Evolutionary conservation across 192 early-diverging fungal genomes (phyloP).

Genomic region (Cladochytrium replicatum): DNA sequence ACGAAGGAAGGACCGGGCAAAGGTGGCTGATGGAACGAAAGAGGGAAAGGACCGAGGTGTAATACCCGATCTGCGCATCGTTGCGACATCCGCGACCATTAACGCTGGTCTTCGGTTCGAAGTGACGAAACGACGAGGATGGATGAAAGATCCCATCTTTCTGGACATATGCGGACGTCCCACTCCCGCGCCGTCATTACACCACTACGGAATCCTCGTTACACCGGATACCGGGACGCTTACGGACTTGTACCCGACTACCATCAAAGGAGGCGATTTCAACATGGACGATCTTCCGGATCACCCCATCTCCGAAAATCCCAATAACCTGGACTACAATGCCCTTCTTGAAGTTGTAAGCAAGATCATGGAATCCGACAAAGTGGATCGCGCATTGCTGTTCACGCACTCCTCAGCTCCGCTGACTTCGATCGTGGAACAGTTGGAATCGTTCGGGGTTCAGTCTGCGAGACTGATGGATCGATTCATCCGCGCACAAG

Average conservation of each 20-base stretch:
- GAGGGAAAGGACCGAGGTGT: background rate
- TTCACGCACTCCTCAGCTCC: slow-evolving; percentile 29
- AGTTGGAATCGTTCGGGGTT: slow-evolving; percentile 10
- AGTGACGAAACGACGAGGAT: slow-evolving; percentile 28
- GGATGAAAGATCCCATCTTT: slow-evolving; percentile 45
- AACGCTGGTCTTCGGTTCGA: slow-evolving; percentile 53
- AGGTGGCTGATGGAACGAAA: background rate
- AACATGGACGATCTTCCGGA: no score
- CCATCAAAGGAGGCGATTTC: slow-evolving; percentile 25
- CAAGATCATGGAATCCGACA: slow-evolving; percentile 16
- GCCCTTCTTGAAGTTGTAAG: slow-evolving; percentile 3
- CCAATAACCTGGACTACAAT: background rate
- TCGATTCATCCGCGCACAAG: no score
- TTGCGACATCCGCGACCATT: slow-evolving; percentile 61
- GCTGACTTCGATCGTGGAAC: slow-evolving; percentile 10
- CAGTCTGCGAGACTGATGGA: no score
- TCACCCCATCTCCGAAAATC: slow-evolving; percentile 2
- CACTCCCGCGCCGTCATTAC: slow-evolving; percentile 21
- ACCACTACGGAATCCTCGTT: slow-evolving; percentile 44
- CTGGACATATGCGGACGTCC: slow-evolving; percentile 45
- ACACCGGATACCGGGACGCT: background rate
- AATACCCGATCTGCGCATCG: slow-evolving; percentile 29
- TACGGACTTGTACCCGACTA: no score
- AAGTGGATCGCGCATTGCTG: slow-evolving; percentile 22
- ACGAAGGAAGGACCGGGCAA: slow-evolving; percentile 3